Base-by-base conservation (phyloP, 2,329 filamentous ascomycete genomes). In the Penicillium sp. region DNA sequence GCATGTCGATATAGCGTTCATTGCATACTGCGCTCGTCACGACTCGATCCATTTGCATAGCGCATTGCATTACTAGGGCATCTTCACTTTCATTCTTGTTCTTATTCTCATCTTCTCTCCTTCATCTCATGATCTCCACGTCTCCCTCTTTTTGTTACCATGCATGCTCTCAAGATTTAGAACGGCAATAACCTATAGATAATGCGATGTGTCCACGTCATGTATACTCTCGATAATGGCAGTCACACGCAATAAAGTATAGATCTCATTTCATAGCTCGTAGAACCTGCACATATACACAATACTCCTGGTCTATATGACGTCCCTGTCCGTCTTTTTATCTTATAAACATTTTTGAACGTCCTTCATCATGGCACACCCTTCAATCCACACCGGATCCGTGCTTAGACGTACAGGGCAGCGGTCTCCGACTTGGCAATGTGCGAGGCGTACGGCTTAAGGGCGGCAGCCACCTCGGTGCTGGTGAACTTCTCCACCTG, bases 401-500 rank as follows among this genome's bases (percentile, higher is more conserved):
- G 14, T 29, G 31, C 24, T 14, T 68, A 73, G 47, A 73, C 69
- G 46, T 69, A 59, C 49, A 73, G 63, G 40, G 70, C 60, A 38
- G 69, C 64, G 44, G 67, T 70, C 49, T 67, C 65, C 13, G 58
- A 63, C 46, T 62, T 63, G 47, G 60, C 58, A 43, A 70, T 60
- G 32, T 60, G 53, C 39, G 65, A 56, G 54, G 66, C 67, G 58
- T 78, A 80, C 14, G 72, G 70, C 62, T 64, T 66, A 43, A 79
- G 56, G 16, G 74, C 73, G 44, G 70, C 65, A 42, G 69, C 67
- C 9, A 79, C 73, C 52, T 76, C 74, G 34, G 70, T 74, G 41
- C 69, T 67, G 47, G 72, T 69, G 60, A 80, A 82, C 52, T 69
- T 73, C 51, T 70, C 69, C 16, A 82, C 75, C 62, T 78, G 71